A percentile compares a stretch with the other conserved stretches of the same genome.
Conservation (phyloP, 2,329 filamentous ascomycete genomes). For the Venturia pyrina region DNA sequence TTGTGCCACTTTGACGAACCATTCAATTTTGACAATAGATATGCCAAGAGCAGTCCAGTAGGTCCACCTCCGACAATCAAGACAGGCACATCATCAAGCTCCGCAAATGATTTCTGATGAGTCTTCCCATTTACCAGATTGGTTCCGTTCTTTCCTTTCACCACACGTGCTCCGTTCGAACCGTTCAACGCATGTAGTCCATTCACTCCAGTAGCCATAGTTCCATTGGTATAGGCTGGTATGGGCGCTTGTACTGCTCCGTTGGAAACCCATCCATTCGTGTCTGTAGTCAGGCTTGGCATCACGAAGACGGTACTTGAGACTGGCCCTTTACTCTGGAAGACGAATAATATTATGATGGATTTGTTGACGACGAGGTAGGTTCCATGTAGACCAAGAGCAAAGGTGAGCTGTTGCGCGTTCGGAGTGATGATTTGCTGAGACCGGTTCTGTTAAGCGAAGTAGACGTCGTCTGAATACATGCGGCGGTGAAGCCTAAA, state of each 20-base stretch:
- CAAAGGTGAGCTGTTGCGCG: not conserved
- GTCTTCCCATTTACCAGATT: not conserved
- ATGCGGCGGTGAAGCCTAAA: not conserved
- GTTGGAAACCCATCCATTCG: not conserved
- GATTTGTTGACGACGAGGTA: not conserved
- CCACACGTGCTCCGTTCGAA: not conserved
- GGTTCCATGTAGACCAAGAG: not conserved
- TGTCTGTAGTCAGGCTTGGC: not conserved
- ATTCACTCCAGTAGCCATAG: not conserved
- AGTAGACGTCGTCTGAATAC: not conserved
- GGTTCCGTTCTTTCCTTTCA: not conserved
- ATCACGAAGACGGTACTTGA: not conserved
- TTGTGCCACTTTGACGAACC: constrained; percentile 14
- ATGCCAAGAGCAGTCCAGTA: constrained; percentile 13
- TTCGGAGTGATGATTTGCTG: not conserved
- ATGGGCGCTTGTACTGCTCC: not conserved
- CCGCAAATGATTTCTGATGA: not conserved
- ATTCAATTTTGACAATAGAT: constrained; percentile 13
- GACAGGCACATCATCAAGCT: constrained; percentile 7
- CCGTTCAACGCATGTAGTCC: not conserved
- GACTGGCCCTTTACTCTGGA: not conserved
- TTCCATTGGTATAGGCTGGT: not conserved
- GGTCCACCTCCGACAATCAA: constrained; percentile 15
- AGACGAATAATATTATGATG: not conserved
- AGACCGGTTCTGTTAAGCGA: not conserved